These are phyloP conservation scores for Lepraria neglecta DNA, from an alignment of 495 filamentous ascomycete species.

Conservation along the genomic window DNA sequence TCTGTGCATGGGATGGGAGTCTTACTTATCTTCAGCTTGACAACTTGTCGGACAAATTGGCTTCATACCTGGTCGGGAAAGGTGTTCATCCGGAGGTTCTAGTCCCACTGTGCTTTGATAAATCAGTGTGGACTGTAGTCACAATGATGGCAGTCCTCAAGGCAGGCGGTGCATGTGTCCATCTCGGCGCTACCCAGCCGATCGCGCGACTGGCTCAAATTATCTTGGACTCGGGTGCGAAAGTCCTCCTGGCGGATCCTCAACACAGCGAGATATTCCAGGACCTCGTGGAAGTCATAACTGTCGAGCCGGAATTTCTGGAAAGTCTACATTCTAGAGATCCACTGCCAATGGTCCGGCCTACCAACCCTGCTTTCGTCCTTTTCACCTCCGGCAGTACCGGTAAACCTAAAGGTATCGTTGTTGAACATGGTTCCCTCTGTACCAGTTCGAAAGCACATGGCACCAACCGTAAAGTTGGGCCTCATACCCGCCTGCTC, in stretches of 20 bases:
- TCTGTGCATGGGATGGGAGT: constrained; percentile 28
- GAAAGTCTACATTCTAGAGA: neutral
- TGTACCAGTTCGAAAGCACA: constrained; percentile 28
- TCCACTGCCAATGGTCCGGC: constrained; percentile 17
- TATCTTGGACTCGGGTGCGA: constrained; percentile 35
- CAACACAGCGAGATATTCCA: neutral
- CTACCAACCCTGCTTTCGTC: constrained; percentile 31
- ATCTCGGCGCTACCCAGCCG: constrained; percentile 38
- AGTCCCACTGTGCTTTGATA: constrained; percentile 42
- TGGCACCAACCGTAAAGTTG: neutral
- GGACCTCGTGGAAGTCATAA: neutral
- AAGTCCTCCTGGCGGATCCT: constrained; percentile 38
- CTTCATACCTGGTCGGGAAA: constrained; percentile 29
- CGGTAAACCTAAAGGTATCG: constrained; percentile 36
- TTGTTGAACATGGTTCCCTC: constrained; percentile 36
- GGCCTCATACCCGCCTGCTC: constrained; percentile 22
- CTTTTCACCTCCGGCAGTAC: constrained; percentile 36
- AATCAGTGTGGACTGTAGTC: constrained; percentile 39
- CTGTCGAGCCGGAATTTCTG: neutral
- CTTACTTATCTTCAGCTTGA: constrained; percentile 33
- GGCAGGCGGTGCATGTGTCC: constrained; percentile 33
- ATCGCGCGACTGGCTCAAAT: constrained; percentile 30
- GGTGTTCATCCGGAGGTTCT: constrained; percentile 32
- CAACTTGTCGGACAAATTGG: constrained; percentile 31
- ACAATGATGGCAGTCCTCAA: constrained; percentile 43